Percentiles rank a stretch among this genome's conserved stretches.
phyloP scores from a whole-genome alignment of 2,329 filamentous ascomycete species.

The Xylaria sp. region DNA sequence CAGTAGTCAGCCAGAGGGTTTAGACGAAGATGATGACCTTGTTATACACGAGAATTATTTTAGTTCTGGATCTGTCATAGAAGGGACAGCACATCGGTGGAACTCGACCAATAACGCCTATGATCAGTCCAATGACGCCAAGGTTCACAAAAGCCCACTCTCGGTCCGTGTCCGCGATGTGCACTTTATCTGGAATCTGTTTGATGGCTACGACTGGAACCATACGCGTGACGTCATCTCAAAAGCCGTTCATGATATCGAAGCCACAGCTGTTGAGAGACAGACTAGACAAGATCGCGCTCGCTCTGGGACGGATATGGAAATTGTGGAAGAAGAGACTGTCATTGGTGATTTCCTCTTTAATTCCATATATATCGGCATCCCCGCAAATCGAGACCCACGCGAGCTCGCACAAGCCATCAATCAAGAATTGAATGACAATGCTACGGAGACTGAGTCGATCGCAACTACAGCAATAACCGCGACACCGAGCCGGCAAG shows the following conservation, averaged over 20 bases:
- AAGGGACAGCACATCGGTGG: constrained; percentile 80
- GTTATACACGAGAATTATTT: constrained; percentile 85
- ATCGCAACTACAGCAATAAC: constrained; percentile 80
- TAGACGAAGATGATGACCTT: constrained; percentile 67
- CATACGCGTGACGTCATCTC: constrained; percentile 86
- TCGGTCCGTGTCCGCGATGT: constrained; percentile 84
- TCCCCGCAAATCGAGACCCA: constrained; percentile 87
- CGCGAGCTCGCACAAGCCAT: constrained; percentile 84
- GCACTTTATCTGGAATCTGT: constrained; percentile 96
- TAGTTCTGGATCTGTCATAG: constrained; percentile 67
- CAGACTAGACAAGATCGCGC: constrained; percentile 68
- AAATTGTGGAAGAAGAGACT: constrained; percentile 82
- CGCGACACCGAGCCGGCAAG: constrained; percentile 64
- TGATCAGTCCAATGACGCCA: constrained; percentile 70
- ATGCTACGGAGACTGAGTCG: constrained; percentile 88
- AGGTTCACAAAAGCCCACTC: constrained; percentile 75
- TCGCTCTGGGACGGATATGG: constrained; percentile 67
- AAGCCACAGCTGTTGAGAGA: constrained; percentile 82
- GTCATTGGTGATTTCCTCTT: constrained; percentile 96
- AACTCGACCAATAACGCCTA: constrained; percentile 82
- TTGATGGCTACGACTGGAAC: constrained; percentile 97
- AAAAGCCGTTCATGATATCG: constrained; percentile 88
- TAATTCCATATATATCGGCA: constrained; percentile 98
- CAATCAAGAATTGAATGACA: constrained; percentile 88
- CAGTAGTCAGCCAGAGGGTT: constrained; percentile 52